A percentile compares a stretch with the other conserved stretches of the same genome.
Conservation (phyloP, 78 protist genomes). For the Dictyostelium firmibasis region DNA sequence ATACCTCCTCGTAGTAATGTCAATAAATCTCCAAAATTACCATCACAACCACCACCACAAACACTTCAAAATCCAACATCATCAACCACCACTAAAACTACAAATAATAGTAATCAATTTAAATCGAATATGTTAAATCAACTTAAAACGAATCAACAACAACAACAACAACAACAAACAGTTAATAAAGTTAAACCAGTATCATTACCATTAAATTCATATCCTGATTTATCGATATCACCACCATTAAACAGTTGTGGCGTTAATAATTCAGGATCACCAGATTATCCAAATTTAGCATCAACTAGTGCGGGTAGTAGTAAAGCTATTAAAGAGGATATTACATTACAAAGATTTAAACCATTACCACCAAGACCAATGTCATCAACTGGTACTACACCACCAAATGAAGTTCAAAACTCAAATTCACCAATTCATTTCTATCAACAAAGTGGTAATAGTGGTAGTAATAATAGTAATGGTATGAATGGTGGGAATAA, state of each 20-base stretch:
- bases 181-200: background rate
- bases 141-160: slow-evolving; percentile 26
- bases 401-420: background rate
- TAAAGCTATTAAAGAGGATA: slow-evolving; percentile 37
- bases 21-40: background rate
- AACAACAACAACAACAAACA: background rate
- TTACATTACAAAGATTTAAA: slow-evolving; percentile 54
- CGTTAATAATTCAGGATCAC: background rate
- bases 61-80: background rate
- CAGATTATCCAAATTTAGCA: background rate
- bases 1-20: background rate
- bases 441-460: background rate
- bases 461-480: background rate
- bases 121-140: slow-evolving; percentile 41
- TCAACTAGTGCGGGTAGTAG: background rate
- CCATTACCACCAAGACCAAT: slow-evolving; percentile 62
- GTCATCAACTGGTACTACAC: background rate
- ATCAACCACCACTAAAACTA: background rate
- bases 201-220: slow-evolving; percentile 7
- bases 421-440: background rate
- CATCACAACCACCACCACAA: background rate
- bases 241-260: background rate
- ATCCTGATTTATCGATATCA: slow-evolving; percentile 16
- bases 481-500: no score
- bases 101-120: background rate